Evolutionary conservation across 1,284 basidiomycete species (phyloP).

Genomic region (Cystobasidium pallidum): DNA sequence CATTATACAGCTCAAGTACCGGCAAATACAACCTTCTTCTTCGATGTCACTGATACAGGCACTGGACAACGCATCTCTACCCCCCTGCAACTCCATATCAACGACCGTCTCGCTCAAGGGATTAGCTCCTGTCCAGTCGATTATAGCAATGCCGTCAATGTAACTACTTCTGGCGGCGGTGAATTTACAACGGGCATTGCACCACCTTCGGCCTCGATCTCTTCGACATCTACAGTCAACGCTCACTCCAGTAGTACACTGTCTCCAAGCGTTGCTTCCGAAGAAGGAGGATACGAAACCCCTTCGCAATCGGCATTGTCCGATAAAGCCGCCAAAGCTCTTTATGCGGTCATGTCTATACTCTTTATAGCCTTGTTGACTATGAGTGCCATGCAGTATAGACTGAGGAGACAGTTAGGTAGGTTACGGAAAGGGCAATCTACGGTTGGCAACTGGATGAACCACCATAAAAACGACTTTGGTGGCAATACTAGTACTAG

Average conservation of each 20-base stretch:
- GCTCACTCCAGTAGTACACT: too few species aligned
- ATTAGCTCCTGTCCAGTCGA: slow-evolving; percentile 3
- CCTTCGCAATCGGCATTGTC: neutral
- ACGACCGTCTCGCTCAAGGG: neutral
- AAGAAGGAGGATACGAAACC: neutral
- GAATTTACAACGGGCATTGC: too few species aligned
- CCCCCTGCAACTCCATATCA: neutral
- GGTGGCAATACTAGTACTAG: too few species aligned
- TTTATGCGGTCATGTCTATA: neutral
- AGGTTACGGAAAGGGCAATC: slow-evolving; percentile 20
- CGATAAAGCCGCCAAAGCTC: neutral
- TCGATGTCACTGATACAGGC: neutral
- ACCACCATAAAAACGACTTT: slow-evolving; percentile 7
- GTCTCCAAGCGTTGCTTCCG: neutral
- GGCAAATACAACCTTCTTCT: neutral
- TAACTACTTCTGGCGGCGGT: too few species aligned
- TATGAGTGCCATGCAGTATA: neutral
- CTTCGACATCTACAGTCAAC: too few species aligned
- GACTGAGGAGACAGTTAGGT: slow-evolving; percentile 4
- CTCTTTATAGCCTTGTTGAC: neutral
- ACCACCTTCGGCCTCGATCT: too few species aligned
- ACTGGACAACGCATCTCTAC: neutral
- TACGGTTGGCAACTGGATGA: slow-evolving; percentile 24
- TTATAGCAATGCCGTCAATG: slow-evolving; percentile 5
- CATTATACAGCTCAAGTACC: slow-evolving; percentile 3